Evolutionary conservation across 371 early-diverging fungal species (phyloP).

Genomic region (Sporodiniella umbellata): DNA sequence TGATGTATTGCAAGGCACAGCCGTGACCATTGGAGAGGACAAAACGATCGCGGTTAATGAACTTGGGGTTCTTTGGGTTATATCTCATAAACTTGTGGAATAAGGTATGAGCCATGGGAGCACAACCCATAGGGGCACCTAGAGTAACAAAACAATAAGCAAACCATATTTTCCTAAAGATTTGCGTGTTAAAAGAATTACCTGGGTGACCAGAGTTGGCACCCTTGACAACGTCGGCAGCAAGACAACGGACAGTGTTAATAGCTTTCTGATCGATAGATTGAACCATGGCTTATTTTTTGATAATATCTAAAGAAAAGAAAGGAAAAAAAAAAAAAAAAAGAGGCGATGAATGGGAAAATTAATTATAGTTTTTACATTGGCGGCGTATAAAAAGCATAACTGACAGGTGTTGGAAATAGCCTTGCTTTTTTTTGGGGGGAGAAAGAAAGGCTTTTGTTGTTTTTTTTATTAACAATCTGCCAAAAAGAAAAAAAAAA

Average conservation of each 20-base stretch:
- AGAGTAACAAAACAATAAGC: not conserved
- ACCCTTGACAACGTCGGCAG: constrained; percentile 93
- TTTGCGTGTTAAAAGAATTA: no score
- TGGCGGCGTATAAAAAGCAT: not conserved
- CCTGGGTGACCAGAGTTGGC: constrained; percentile 99
- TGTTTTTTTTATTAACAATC: not conserved
- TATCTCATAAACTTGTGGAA: constrained; percentile 81
- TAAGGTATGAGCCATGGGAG: constrained; percentile 94
- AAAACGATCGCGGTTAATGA: constrained; percentile 96
- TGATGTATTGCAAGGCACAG: constrained; percentile 91
- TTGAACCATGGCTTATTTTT: constrained; percentile 39
- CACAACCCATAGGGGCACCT: constrained; percentile 98
- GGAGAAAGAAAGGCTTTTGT: not conserved
- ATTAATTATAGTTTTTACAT: not conserved
- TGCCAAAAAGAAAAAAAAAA: not conserved
- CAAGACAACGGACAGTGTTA: constrained; percentile 92
- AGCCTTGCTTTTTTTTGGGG: not conserved
- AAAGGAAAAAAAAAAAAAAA: not conserved
- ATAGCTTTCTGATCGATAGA: constrained; percentile 68
- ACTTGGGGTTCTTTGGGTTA: constrained; percentile 85
- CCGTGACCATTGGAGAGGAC: constrained; percentile 98
- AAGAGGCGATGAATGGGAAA: not conserved
- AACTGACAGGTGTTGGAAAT: not conserved
- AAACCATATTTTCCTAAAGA: not conserved
- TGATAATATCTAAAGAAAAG: not conserved